phyloP scores from a whole-genome alignment of 169 alveolate genomes.

The Plasmodium fragile region DNA sequence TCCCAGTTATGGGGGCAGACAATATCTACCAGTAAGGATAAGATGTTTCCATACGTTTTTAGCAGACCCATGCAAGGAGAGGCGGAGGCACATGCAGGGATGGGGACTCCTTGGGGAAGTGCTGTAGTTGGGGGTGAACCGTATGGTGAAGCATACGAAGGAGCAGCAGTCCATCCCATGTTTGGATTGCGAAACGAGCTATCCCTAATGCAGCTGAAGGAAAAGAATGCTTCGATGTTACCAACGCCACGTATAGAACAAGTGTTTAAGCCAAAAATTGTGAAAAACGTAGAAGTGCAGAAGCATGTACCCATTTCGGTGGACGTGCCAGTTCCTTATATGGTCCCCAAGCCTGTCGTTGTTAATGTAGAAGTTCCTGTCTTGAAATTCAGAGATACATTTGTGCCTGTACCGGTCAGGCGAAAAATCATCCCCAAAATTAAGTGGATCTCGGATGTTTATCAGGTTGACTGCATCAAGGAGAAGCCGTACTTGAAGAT shows the following conservation, averaged over 20 bases:
- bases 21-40: conserved; percentile 11
- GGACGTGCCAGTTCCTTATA: conserved; percentile 90
- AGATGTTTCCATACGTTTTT: conserved; percentile 28
- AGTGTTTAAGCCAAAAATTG: conserved; percentile 85
- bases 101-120: background rate
- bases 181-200: conserved; percentile 12
- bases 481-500: conserved; percentile 88
- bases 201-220: conserved; percentile 18
- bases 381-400: conserved; percentile 88
- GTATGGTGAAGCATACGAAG: conserved; percentile 28
- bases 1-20: background rate
- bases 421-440: conserved; percentile 88
- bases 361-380: conserved; percentile 92
- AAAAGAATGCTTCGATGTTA: conserved; percentile 9
- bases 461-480: conserved; percentile 89
- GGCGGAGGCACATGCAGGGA: background rate
- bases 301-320: conserved; percentile 88
- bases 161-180: conserved; percentile 50
- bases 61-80: conserved; percentile 76
- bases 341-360: conserved; percentile 90
- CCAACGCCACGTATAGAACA: conserved; percentile 79
- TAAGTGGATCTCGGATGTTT: conserved; percentile 88
- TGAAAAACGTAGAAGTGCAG: conserved; percentile 83
- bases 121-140: conserved; percentile 28
- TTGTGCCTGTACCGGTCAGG: conserved; percentile 90